These are phyloP conservation scores for Populus tomentosa DNA, from an alignment of 441 rosid genomes.

Conservation along the genomic window DNA sequence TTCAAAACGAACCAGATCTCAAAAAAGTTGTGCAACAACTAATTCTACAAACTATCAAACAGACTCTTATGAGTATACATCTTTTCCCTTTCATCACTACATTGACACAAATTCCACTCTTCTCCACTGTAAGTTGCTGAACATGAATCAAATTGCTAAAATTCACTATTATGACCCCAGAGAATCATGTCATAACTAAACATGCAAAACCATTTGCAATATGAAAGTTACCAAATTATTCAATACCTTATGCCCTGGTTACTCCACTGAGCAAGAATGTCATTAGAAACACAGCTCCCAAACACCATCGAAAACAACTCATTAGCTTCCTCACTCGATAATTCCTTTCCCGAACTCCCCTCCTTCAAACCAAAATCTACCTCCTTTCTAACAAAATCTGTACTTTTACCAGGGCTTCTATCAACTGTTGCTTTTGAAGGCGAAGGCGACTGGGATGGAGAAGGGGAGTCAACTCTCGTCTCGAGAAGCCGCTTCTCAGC, in stretches of 20 bases:
- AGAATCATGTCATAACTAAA: neutral
- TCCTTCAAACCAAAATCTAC: constrained; percentile 23
- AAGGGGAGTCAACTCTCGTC: constrained; percentile 21
- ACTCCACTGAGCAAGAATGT: constrained; percentile 85
- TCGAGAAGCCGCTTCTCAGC: constrained; percentile 85
- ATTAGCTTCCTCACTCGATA: constrained; percentile 49
- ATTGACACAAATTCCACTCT: neutral
- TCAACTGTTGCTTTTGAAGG: constrained; percentile 23
- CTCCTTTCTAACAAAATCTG: constrained; percentile 19
- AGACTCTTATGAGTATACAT: neutral
- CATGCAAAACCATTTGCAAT: neutral
- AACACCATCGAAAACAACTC: constrained; percentile 72
- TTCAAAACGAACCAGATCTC: neutral
- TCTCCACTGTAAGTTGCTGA: neutral
- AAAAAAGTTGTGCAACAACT: neutral
- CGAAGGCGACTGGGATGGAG: constrained; percentile 7
- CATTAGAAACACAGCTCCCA: constrained; percentile 62
- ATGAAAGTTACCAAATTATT: neutral
- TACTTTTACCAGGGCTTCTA: constrained; percentile 9
- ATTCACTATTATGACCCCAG: neutral
- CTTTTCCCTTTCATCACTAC: neutral
- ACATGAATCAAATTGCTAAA: neutral
- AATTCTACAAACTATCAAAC: neutral
- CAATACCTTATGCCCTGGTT: constrained; percentile 91
- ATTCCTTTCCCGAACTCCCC: constrained; percentile 30